These are phyloP conservation scores for Vaccinium myrtillus DNA, from an alignment of 148 eudicot genomes.

Conservation along the genomic window DNA sequence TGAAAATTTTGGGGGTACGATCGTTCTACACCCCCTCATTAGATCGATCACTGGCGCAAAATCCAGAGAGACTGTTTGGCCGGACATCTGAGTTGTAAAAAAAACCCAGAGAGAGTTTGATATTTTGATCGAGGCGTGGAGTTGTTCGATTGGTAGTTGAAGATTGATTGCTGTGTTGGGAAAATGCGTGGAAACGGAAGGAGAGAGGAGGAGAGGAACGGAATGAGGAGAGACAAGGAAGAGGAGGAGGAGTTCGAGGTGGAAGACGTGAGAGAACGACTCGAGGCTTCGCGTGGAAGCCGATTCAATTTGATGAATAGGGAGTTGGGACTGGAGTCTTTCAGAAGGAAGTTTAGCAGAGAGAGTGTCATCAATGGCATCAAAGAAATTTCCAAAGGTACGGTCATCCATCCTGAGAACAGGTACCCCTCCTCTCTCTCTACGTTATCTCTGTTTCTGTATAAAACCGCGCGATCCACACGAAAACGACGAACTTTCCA, in stretches of 20 bases:
- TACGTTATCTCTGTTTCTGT: not conserved
- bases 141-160: not conserved
- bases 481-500: no score
- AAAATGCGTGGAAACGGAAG: not conserved
- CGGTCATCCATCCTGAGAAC: constrained; percentile 59
- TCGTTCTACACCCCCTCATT: not conserved
- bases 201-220: not conserved
- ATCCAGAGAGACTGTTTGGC: no score
- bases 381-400: constrained; percentile 44
- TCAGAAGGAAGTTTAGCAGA: constrained; percentile 40
- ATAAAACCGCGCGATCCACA: no score
- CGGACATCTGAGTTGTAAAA: no score
- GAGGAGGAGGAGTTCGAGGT: constrained; percentile 49
- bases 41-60: not conserved
- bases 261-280: constrained; percentile 40
- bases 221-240: not conserved
- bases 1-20: not conserved
- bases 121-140: not conserved
- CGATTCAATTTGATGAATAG: constrained; percentile 43
- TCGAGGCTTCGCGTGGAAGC: constrained; percentile 45
- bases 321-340: constrained; percentile 38
- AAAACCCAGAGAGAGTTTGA: not conserved
- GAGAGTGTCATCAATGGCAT: constrained; percentile 48
- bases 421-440: constrained; percentile 29
- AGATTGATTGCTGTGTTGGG: not conserved